phyloP scores from a whole-genome alignment of 805 yeast genomes.

The Yamadazyma phyllophila region DNA sequence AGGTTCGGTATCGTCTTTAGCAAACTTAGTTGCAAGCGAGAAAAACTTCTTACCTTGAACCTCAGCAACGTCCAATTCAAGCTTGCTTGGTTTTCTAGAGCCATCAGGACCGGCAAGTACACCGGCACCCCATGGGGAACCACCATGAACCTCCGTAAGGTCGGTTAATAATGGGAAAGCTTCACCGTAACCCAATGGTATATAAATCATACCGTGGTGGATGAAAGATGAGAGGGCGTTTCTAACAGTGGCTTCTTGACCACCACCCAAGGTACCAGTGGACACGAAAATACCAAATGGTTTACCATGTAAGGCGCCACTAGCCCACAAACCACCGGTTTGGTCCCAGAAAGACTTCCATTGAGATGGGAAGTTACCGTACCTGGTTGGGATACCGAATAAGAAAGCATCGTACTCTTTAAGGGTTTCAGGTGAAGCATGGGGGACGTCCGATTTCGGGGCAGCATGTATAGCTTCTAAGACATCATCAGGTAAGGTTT shows the following conservation, averaged over 20 bases:
- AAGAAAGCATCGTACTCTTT: slow-evolving; percentile 67
- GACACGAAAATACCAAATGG: slow-evolving; percentile 71
- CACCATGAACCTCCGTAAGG: slow-evolving; percentile 72
- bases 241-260: slow-evolving; percentile 69
- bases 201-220: slow-evolving; percentile 77
- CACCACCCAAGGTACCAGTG: slow-evolving; percentile 76
- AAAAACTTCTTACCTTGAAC: slow-evolving; percentile 66
- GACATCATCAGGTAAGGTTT: slow-evolving; percentile 30
- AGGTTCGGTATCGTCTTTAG: neutral
- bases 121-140: slow-evolving; percentile 88
- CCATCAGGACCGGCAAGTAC: slow-evolving; percentile 75
- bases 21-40: slow-evolving; percentile 18
- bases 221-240: slow-evolving; percentile 59
- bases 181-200: slow-evolving; percentile 71
- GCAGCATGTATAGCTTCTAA: slow-evolving; percentile 14
- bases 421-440: slow-evolving; percentile 59
- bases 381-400: slow-evolving; percentile 82
- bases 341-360: slow-evolving; percentile 76
- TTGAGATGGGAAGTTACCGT: slow-evolving; percentile 75
- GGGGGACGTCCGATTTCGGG: slow-evolving; percentile 43
- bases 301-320: slow-evolving; percentile 68
- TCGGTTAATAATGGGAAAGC: slow-evolving; percentile 38
- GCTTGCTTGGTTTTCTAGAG: slow-evolving; percentile 59
- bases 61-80: slow-evolving; percentile 63
- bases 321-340: slow-evolving; percentile 76